These are phyloP conservation scores for Sambucus nigra DNA, from an alignment of 129 eudicot species.

Conservation along the genomic window DNA sequence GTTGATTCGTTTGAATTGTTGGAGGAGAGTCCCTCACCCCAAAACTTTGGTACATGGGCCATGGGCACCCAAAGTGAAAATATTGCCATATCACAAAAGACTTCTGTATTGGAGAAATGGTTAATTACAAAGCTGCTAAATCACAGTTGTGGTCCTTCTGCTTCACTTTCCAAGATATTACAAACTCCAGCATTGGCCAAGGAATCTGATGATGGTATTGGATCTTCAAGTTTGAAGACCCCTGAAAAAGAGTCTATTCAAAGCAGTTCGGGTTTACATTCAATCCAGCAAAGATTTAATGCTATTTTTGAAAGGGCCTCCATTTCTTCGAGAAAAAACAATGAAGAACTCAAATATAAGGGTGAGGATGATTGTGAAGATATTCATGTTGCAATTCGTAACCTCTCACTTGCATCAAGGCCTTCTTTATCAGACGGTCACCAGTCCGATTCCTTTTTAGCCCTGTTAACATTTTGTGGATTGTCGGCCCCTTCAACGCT, in stretches of 20 bases:
- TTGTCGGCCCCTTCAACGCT: constrained; percentile 63
- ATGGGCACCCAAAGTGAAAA: constrained; percentile 40
- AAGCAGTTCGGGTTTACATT: constrained; percentile 16
- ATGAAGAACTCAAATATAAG: constrained; percentile 5
- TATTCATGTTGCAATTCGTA: constrained; percentile 44
- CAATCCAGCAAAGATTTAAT: constrained; percentile 16
- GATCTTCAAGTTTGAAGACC: constrained; percentile 22
- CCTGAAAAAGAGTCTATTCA: constrained; percentile 21
- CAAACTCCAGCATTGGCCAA: constrained; percentile 46
- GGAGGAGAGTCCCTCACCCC: constrained; percentile 98
- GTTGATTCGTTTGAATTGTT: constrained; percentile 76
- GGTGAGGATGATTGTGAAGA: constrained; percentile 39
- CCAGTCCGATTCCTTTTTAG: constrained; percentile 41
- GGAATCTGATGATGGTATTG: constrained; percentile 17
- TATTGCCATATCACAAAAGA: constrained; percentile 41
- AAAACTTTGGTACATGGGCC: constrained; percentile 57
- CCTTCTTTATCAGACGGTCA: constrained; percentile 37
- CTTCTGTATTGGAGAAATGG: constrained; percentile 64
- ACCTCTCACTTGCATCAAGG: constrained; percentile 56
- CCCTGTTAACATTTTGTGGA: constrained; percentile 63
- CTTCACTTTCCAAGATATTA: constrained; percentile 60
- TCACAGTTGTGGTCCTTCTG: constrained; percentile 31
- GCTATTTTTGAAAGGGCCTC: constrained; percentile 14
- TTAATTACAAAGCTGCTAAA: constrained; percentile 38
- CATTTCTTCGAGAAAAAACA: constrained; percentile 18